phyloP scores from a whole-genome alignment of 805 yeast species.

The Schizosaccharomyces octosporus region DNA sequence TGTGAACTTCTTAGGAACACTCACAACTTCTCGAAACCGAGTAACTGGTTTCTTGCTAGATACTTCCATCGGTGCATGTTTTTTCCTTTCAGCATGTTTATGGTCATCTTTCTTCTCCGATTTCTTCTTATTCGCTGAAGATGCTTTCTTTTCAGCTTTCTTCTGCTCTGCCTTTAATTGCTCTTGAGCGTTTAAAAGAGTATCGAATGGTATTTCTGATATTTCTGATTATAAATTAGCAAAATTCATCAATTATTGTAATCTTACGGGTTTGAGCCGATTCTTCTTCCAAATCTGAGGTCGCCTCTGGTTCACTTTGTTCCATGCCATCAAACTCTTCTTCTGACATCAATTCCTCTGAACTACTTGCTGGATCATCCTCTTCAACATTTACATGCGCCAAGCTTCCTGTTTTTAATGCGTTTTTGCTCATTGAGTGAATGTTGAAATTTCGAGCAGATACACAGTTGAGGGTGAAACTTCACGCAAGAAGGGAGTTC shows the following conservation, averaged over 20 bases:
- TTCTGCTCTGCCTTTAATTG: slow-evolving; percentile 4
- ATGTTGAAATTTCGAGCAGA: background rate
- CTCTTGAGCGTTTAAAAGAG: slow-evolving; percentile 11
- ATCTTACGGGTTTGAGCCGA: background rate
- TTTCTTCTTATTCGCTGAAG: background rate
- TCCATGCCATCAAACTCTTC: background rate
- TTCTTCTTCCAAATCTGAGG: background rate
- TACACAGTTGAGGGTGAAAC: too few species aligned
- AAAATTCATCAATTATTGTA: background rate
- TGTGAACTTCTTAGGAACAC: slow-evolving; percentile 14
- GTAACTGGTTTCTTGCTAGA: slow-evolving; percentile 53
- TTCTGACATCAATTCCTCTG: background rate
- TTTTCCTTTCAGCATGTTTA: slow-evolving; percentile 15
- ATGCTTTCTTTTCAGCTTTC: background rate
- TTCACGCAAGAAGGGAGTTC: too few species aligned
- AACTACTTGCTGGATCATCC: background rate
- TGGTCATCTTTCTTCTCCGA: background rate
- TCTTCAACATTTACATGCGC: background rate
- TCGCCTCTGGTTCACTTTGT: background rate
- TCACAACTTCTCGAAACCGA: slow-evolving; percentile 40
- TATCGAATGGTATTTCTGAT: slow-evolving; percentile 10
- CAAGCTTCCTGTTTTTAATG: background rate
- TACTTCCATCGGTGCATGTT: slow-evolving; percentile 72
- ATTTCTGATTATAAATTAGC: slow-evolving; percentile 1
- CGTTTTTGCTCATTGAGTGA: background rate